Percentiles rank a stretch among this genome's conserved stretches.
phyloP scores from a whole-genome alignment of 108 stramenopile genomes.

The Skeletonema menzelii region DNA sequence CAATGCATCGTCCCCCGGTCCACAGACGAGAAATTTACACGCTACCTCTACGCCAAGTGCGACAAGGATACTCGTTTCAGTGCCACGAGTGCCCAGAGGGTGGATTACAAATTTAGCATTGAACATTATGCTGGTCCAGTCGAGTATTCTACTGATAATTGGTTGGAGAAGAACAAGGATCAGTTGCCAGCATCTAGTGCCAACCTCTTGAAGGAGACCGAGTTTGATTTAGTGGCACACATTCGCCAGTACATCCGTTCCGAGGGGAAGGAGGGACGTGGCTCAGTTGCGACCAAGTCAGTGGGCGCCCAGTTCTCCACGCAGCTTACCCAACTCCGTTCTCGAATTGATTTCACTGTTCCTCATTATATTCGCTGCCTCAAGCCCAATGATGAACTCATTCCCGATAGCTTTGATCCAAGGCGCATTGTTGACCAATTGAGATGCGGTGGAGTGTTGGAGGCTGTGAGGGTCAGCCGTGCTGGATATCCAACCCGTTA shows the following conservation, averaged over 20 bases:
- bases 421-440: conserved; percentile 90
- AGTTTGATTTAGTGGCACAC: conserved; percentile 60
- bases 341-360: conserved; percentile 75
- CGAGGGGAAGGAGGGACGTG: conserved; percentile 73
- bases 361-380: conserved; percentile 94
- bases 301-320: conserved; percentile 80
- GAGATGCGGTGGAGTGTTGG: conserved; percentile 93
- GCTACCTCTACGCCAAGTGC: conserved; percentile 86
- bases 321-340: conserved; percentile 85
- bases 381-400: conserved; percentile 89
- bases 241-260: conserved; percentile 67
- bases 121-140: conserved; percentile 92
- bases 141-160: conserved; percentile 81
- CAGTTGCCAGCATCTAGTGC: conserved; percentile 73
- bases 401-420: conserved; percentile 83
- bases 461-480: conserved; percentile 95
- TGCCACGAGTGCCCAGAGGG: conserved; percentile 70
- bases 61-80: conserved; percentile 70
- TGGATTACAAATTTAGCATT: conserved; percentile 81
- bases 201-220: conserved; percentile 67
- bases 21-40: conserved; percentile 88
- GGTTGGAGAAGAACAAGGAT: conserved; percentile 93
- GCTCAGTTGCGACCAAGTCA: conserved; percentile 79
- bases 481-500: conserved; percentile 95
- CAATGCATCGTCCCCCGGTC: conserved; percentile 92